Percentiles rank a stretch among this genome's conserved stretches.
Conservation (phyloP, 164 flowering plant genomes). For the Amborella trichopoda region DNA sequence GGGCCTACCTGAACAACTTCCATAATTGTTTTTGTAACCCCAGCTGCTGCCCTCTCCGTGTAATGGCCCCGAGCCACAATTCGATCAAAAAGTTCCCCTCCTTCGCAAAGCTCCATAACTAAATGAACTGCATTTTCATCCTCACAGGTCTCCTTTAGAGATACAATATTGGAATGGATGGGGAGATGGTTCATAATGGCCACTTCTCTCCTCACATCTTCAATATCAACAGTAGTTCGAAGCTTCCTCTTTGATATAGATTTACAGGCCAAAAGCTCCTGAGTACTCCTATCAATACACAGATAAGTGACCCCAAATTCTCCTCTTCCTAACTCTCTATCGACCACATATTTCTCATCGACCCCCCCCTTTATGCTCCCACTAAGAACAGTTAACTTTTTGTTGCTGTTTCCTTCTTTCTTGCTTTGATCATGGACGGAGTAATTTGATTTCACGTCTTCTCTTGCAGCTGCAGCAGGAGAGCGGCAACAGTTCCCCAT, state of each 20-base stretch:
- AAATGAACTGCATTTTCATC: constrained; percentile 92
- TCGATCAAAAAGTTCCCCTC: constrained; percentile 90
- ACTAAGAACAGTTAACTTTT: constrained; percentile 7
- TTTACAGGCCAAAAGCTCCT: constrained; percentile 76
- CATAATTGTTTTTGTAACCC: constrained; percentile 60
- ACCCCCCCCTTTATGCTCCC: constrained; percentile 45
- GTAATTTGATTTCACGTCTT: constrained; percentile 7
- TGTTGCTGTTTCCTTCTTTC: background rate
- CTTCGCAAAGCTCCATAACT: constrained; percentile 94
- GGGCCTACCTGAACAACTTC: constrained; percentile 76
- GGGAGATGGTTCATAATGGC: constrained; percentile 94
- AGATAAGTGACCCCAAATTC: constrained; percentile 89
- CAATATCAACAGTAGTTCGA: constrained; percentile 76
- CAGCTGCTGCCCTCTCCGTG: constrained; percentile 79
- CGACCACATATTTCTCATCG: constrained; percentile 66
- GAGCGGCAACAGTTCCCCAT: constrained; percentile 19
- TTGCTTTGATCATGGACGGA: background rate
- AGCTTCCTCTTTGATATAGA: constrained; percentile 85
- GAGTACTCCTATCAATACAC: constrained; percentile 47
- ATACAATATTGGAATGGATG: constrained; percentile 59
- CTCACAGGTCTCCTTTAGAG: constrained; percentile 77
- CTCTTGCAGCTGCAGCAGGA: constrained; percentile 15
- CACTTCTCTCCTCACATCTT: constrained; percentile 87
- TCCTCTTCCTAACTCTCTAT: constrained; percentile 76
- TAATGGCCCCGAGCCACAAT: constrained; percentile 88